These are phyloP conservation scores for Taiozyma onychis DNA, from an alignment of 1,139 yeast species.

Conservation along the genomic window DNA sequence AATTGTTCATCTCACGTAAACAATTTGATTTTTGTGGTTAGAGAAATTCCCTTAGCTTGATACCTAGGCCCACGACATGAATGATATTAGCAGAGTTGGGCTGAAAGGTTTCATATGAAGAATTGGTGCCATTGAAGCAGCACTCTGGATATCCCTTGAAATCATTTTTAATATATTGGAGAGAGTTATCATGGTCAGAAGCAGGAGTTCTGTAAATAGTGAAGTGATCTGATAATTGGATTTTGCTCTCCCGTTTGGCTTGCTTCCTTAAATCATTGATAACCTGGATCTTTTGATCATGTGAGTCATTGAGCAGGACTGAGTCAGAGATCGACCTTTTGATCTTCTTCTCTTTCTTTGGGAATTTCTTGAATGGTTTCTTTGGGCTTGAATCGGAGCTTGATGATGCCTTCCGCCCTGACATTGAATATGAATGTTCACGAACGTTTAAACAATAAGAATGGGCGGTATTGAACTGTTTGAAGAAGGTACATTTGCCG, in stretches of 20 bases:
- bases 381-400: neutral
- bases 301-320: neutral
- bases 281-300: neutral
- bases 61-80: conserved; percentile 9
- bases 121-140: conserved; percentile 1
- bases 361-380: neutral
- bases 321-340: neutral
- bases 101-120: neutral
- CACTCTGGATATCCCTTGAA: conserved; percentile 1
- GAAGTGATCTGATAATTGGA: neutral
- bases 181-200: neutral
- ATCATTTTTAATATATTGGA: neutral
- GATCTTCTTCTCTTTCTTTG: neutral
- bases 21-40: neutral
- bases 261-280: neutral
- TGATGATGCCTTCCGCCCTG: neutral
- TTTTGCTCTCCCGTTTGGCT: neutral
- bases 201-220: neutral
- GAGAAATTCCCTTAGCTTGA: conserved; percentile 6
- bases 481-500: neutral
- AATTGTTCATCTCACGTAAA: no score
- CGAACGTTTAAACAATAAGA: neutral
- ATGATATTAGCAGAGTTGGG: neutral
- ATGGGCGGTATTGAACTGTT: neutral
- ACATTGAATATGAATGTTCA: neutral